These are phyloP conservation scores for Stentor roeselii DNA, from an alignment of 73 alveolate genomes.

Conservation along the genomic window DNA sequence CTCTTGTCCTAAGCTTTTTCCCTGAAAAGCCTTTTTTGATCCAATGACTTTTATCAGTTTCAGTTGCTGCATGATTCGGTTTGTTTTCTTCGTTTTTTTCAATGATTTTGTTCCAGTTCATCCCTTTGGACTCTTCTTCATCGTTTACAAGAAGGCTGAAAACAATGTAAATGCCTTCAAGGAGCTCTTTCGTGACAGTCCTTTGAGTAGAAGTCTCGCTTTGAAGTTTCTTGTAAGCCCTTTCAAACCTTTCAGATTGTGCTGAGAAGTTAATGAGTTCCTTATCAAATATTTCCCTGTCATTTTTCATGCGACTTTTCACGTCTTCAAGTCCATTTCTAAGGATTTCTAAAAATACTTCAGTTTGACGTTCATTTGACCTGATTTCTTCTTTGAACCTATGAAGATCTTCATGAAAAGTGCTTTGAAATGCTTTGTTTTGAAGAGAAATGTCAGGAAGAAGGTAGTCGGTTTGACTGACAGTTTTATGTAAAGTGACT, in stretches of 20 bases:
- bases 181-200: neutral
- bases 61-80: neutral
- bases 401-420: neutral
- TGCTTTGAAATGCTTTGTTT: too few species aligned
- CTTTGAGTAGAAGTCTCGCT: neutral
- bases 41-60: neutral
- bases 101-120: neutral
- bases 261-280: neutral
- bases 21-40: neutral
- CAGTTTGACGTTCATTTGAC: neutral
- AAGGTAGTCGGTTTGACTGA: neutral
- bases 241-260: neutral
- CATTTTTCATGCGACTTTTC: neutral
- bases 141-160: neutral
- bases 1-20: neutral
- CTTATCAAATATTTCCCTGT: neutral
- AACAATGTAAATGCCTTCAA: neutral
- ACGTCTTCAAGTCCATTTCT: neutral
- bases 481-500: neutral
- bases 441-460: neutral
- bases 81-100: neutral
- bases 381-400: constrained; percentile 15
- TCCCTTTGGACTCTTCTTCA: neutral
- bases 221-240: neutral
- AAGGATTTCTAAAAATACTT: neutral